Percentiles rank a stretch among this genome's conserved stretches.
Evolutionary conservation across 202 grass and related monocot genomes (phyloP).

Genomic region (Schoenoplectus triqueter): DNA sequence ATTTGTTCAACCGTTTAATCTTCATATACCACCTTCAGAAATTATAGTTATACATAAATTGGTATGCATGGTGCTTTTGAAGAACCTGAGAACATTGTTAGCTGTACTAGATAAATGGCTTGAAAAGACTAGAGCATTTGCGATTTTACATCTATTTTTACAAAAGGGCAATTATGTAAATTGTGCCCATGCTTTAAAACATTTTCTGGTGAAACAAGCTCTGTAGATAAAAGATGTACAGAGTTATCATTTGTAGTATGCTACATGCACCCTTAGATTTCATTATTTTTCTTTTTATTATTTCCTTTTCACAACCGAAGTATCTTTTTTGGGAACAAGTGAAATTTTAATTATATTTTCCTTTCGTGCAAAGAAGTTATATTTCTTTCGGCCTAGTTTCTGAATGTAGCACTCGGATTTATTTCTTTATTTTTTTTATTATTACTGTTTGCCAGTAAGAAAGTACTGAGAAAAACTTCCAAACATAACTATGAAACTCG

Average conservation of each 20-base stretch:
- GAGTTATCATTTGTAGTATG: not conserved
- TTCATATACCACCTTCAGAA: not conserved
- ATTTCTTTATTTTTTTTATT: not conserved
- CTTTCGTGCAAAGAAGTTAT: not conserved
- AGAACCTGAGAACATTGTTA: not conserved
- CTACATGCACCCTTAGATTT: not conserved
- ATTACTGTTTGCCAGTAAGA: not conserved
- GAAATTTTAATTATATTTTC: not conserved
- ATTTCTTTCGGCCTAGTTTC: conserved; percentile 17
- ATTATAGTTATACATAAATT: not conserved
- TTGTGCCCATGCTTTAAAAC: not conserved
- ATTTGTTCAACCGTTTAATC: not conserved
- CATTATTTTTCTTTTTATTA: not conserved
- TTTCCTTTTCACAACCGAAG: not conserved
- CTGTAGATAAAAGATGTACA: not conserved
- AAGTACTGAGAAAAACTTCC: not conserved
- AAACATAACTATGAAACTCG: not conserved
- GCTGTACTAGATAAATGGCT: not conserved
- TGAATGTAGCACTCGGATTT: not conserved
- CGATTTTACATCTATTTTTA: too few relatives aligned
- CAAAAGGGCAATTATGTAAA: not conserved
- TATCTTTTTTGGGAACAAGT: not conserved
- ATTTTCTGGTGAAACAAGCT: not conserved
- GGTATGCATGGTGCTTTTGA: not conserved
- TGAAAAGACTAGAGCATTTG: too few relatives aligned